Evolutionary conservation across 192 early-diverging fungal genomes (phyloP), one percentile per base, ranked within the genome.

Genomic region (Linnemannia schmuckeri): DNA sequence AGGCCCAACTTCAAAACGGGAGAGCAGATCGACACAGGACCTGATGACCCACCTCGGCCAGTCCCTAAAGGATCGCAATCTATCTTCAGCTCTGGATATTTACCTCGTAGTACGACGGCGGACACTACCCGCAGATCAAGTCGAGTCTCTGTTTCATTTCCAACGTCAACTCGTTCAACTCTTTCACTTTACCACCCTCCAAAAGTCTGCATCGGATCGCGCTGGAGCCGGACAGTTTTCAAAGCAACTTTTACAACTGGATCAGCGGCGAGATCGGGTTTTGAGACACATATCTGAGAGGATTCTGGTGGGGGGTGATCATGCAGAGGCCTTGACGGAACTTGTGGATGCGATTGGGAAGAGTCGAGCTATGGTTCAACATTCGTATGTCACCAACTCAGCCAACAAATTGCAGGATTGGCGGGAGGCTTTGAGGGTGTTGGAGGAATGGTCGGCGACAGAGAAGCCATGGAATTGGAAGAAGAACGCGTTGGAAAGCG

Each of bases 271-370:
- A 15, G 7, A 33, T 6, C 17, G 22, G 0, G 69, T 85, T 4
- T 18, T 85, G 24, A 70, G 44, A 12, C 61, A 81, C 38, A 81
- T 86, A 12, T 44, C 66, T 3, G 18, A 40, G 24, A 81, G 84
- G 44, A 73, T 63, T 1, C 38, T 81, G n/a, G 68, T 44, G 30
- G 41, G 30, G 17, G 18, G 8, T 4, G 38, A 74, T 0, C 30
- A 76, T 27, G 55, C 74, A 7, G 49, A 80, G 18, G 33, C 55
- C 2, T 6, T 80, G 42, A 57, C 78, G 4, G 27, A 57, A 13
- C 75, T 86, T 5, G 71, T 81, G 18, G 79, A 86, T n/a, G 79
- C 84, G 6, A 68, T 86, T 6, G 84, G 74, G 6, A 69, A 72
- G 69, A 86, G 84, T 47, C 72, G 74, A n/a, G 79, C 79, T 13